Base-by-base conservation (phyloP, 208 protist genomes). In the Acanthamoeba polyphaga region DNA sequence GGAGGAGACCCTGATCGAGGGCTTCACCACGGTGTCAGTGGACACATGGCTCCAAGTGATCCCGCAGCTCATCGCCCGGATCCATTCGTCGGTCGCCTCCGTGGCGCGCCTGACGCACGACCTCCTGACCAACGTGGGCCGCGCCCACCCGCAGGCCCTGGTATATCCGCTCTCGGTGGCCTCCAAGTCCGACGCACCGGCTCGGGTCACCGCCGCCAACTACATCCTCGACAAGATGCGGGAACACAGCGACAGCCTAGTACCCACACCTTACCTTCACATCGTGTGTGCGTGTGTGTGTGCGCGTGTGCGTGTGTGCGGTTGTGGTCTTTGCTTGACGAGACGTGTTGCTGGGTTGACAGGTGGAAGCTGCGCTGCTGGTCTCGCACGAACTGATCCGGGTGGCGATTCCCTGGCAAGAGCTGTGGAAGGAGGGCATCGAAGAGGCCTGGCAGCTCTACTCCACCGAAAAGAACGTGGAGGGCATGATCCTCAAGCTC, bases 21-120 rank as follows among this genome's bases (percentile, higher is more conserved):
- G 98, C 80, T 98, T 99, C 95, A 95, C 98, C 62, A 97, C 98
- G 13, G 98, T 99, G 3, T 98, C 96, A 43, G 98, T 99, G 49
- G 99, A 99, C 58, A 99, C 99, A 58, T 99, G 99, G 99, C 98
- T 99, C 8, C 98, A 99, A 95, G 99, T 99, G n/a, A 99, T 99
- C 64, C 99, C 99, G 38, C 94, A 98, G 95, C 98, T 99, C 49
- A 99, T 99, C 95, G 99, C 99, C 34, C 98, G 99, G 49, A 98
- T 99, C 80, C 98, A 99, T 96, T 98, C 98, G 29, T 97, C 96
- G 49, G 95, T 98, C 34, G n/a, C 95, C 0, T 94, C 96, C 10
- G 98, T 99, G 38, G 96, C 98, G 0, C 97, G 98, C 89, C 98
- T 99, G 22, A 98, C 99, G 43, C 98, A 99, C 90, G 95, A 98